Evolutionary conservation across 805 yeast species (phyloP).

Genomic region (Pichia nanzhaoensis): DNA sequence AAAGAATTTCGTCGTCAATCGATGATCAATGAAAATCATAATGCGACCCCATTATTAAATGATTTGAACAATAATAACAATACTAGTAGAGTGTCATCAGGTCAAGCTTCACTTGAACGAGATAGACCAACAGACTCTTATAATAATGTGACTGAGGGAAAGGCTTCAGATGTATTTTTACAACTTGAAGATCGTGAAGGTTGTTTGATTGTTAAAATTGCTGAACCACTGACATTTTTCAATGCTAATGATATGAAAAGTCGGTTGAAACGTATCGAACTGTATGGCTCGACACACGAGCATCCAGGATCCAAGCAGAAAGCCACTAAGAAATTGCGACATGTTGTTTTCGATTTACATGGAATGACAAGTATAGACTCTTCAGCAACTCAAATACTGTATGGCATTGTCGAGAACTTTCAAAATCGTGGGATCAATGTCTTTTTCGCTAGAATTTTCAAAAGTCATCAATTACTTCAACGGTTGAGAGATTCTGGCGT

Average conservation of each 20-base stretch:
- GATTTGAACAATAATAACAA: not conserved
- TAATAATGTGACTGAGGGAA: not conserved
- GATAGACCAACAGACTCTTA: not conserved
- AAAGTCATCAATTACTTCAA: slow-evolving; percentile 38
- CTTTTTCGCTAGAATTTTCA: slow-evolving; percentile 54
- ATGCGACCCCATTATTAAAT: not conserved
- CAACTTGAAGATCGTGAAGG: slow-evolving; percentile 52
- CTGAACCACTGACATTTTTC: slow-evolving; percentile 86
- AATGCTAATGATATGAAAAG: slow-evolving; percentile 71
- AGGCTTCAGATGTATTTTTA: slow-evolving; percentile 6
- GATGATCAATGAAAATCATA: slow-evolving; percentile 3
- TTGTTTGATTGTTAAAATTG: slow-evolving; percentile 69
- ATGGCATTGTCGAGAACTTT: slow-evolving; percentile 54
- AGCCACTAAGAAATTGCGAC: slow-evolving; percentile 38
- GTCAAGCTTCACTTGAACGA: not conserved
- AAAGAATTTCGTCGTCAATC: slow-evolving; percentile 22
- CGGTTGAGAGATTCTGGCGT: slow-evolving; percentile 54
- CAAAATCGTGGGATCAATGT: slow-evolving; percentile 48
- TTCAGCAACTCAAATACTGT: slow-evolving; percentile 66
- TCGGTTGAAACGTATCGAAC: slow-evolving; percentile 62
- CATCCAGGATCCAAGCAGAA: slow-evolving; percentile 54
- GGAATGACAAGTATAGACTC: slow-evolving; percentile 82
- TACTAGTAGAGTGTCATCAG: not conserved
- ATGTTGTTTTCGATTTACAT: slow-evolving; percentile 66
- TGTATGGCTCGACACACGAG: slow-evolving; percentile 63